Conservation (phyloP, 148 eudicot genomes). For the Persicaria tinctoria region DNA sequence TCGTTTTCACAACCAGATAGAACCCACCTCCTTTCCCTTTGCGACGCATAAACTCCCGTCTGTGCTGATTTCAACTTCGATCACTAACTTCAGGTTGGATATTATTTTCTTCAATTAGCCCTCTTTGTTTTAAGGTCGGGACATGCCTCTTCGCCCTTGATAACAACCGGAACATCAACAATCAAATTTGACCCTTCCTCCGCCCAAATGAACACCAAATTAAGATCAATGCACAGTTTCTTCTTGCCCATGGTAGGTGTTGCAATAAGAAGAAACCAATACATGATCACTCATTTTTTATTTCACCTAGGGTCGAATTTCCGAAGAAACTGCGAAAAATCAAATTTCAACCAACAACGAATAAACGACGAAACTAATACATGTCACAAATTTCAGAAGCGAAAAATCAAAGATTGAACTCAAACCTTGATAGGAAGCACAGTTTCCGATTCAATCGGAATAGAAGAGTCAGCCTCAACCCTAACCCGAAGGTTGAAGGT, state of each 20-base stretch:
- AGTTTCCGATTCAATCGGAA: conserved; percentile 44
- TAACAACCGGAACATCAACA: conserved; percentile 77
- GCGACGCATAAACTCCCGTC: conserved; percentile 8
- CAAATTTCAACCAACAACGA: too few species aligned
- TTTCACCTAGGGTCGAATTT: too few species aligned
- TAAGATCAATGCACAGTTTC: conserved; percentile 60
- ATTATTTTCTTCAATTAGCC: conserved; percentile 52
- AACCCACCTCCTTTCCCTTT: too few species aligned
- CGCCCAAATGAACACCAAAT: conserved; percentile 53
- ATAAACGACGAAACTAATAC: too few species aligned
- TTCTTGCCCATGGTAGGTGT: conserved; percentile 54
- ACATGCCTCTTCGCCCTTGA: conserved; percentile 57
- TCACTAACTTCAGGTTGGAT: conserved; percentile 46
- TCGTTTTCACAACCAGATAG: too few species aligned
- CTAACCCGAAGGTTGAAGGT: conserved; percentile 65
- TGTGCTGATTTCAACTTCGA: conserved; percentile 34
- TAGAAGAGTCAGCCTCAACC: conserved; percentile 76
- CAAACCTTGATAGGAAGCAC: conserved; percentile 68
- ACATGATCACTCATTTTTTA: too few species aligned
- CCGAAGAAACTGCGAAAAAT: too few species aligned
- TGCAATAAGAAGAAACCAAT: too few species aligned
- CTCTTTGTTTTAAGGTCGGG: conserved; percentile 79
- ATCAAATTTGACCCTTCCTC: conserved; percentile 21
- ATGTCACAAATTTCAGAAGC: too few species aligned
- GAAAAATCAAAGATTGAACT: too few species aligned